These are phyloP conservation scores for Aspergillus funiculosus DNA, from an alignment of 495 filamentous ascomycete species.

Conservation along the genomic window DNA sequence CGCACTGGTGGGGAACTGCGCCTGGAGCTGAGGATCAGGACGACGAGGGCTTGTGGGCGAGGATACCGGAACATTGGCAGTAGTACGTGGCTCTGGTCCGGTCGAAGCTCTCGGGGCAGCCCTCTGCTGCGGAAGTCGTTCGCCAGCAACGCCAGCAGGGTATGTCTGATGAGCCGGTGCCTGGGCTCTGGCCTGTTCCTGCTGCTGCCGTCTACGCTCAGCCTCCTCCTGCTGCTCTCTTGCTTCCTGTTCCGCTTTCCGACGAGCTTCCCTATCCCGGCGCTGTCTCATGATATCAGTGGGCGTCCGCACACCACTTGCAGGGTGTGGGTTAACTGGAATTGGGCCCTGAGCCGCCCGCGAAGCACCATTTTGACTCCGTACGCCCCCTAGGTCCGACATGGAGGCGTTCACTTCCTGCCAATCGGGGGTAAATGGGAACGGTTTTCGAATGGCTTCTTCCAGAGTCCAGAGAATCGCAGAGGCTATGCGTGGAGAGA, in stretches of 20 bases:
- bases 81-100: slow-evolving; percentile 21
- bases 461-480: slow-evolving; percentile 90
- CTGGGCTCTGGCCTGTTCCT: slow-evolving; percentile 44
- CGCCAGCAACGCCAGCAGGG: slow-evolving; percentile 55
- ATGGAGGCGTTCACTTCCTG: slow-evolving; percentile 91
- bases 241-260: slow-evolving; percentile 55
- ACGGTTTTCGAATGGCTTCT: slow-evolving; percentile 78
- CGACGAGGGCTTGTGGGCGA: slow-evolving; percentile 13
- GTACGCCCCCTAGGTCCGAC: slow-evolving; percentile 68
- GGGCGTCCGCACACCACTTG: slow-evolving; percentile 50
- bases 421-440: slow-evolving; percentile 76
- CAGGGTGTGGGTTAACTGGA: slow-evolving; percentile 38
- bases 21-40: slow-evolving; percentile 11
- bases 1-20: slow-evolving; percentile 12
- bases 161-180: slow-evolving; percentile 28
- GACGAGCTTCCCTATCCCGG: slow-evolving; percentile 58
- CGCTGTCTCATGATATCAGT: slow-evolving; percentile 74
- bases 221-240: slow-evolving; percentile 49
- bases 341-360: slow-evolving; percentile 44
- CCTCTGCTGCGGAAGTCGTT: slow-evolving; percentile 42
- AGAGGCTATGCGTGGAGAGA: slow-evolving; percentile 60
- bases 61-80: slow-evolving; percentile 6
- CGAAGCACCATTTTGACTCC: slow-evolving; percentile 45
- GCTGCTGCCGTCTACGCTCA: slow-evolving; percentile 44
- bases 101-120: slow-evolving; percentile 23